Base-by-base conservation (phyloP, 345 rosid genomes). In the Gossypium herbaceum region DNA sequence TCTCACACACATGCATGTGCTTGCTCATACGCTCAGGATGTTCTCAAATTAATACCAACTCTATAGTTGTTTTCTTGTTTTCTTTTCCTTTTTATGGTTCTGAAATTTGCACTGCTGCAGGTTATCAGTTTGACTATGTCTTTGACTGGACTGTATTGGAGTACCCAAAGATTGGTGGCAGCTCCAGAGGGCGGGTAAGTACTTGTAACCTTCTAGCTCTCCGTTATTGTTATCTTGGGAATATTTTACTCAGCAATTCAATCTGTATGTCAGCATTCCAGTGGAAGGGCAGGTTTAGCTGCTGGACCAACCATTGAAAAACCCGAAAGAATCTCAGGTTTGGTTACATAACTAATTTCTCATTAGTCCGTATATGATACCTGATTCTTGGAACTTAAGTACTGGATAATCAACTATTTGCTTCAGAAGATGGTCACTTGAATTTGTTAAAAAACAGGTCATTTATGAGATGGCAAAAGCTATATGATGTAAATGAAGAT, bases 81-180 rank as follows among this genome's bases (percentile, higher is more conserved):
- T 39, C 12, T 1, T 73, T 61, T 57, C 19, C 12, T 0, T 52
- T 39, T 4, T 48, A 5, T 41, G n/a, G 65, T 27, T 34, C 67
- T 58, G 12, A 51, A 41, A 68, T 51, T 45, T n/a, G 24, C 55
- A 27, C 71, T 72, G 22, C 47, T 83, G 77, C 85, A 92, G 94
- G 97, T 79, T 88, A 88, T 82, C 93, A 92, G 74, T 90, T 88
- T 83, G 97, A 91, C 71, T 87, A 88, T 84, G 91, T 91, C 58
- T 92, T 92, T 73, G 94, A 92, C 78, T 90, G 97, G 97, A 92
- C 97, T 74, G 85, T 88, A 16, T 80, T 92, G 81, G 88, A 92
- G 84, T 86, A 92, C 78, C 94, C 97, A 75, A 93, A 92, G 73
- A 82, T 88, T 68, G 76, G 91, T 78, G 74, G 89, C 71, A 83